Percentiles rank a stretch among this genome's conserved stretches.
phyloP scores from a whole-genome alignment of 2,329 filamentous ascomycete genomes.

The Venturia aucupariae region DNA sequence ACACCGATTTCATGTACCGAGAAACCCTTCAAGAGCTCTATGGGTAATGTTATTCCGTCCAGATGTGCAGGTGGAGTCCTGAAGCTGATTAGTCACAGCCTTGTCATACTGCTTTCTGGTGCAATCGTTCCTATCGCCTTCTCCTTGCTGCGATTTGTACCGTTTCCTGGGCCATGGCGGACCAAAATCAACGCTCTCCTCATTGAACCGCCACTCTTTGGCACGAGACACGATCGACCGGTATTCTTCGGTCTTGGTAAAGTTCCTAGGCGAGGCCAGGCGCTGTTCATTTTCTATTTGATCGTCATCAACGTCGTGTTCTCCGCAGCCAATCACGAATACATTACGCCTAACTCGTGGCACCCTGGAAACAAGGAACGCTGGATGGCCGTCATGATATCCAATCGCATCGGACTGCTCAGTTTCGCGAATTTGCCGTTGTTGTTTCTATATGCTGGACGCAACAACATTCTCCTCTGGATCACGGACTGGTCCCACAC shows the following conservation, averaged over 20 bases:
- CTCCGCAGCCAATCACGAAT: constrained; percentile 23
- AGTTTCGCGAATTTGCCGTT: constrained; percentile 35
- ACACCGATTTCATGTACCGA: constrained; percentile 5
- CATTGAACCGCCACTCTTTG: constrained; percentile 26
- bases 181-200: constrained; percentile 25
- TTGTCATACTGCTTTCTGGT: constrained; percentile 21
- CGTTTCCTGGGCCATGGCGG: constrained; percentile 20
- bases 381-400: constrained; percentile 22
- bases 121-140: constrained; percentile 22
- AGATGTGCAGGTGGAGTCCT: no score
- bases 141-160: constrained; percentile 21
- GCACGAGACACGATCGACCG: constrained; percentile 24
- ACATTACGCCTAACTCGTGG: constrained; percentile 21
- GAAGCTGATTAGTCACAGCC: neutral
- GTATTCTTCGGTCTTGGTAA: constrained; percentile 24
- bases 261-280: constrained; percentile 35
- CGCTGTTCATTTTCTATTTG: constrained; percentile 36
- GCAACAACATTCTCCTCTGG: constrained; percentile 42
- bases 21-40: constrained; percentile 9
- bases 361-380: neutral
- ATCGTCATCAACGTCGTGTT: constrained; percentile 32
- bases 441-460: constrained; percentile 34
- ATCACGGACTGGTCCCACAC: constrained; percentile 42
- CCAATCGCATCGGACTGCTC: constrained; percentile 34
- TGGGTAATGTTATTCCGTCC: neutral